Base-by-base conservation (phyloP, 2,329 filamentous ascomycete genomes). In the Aureobasidium sp. region DNA sequence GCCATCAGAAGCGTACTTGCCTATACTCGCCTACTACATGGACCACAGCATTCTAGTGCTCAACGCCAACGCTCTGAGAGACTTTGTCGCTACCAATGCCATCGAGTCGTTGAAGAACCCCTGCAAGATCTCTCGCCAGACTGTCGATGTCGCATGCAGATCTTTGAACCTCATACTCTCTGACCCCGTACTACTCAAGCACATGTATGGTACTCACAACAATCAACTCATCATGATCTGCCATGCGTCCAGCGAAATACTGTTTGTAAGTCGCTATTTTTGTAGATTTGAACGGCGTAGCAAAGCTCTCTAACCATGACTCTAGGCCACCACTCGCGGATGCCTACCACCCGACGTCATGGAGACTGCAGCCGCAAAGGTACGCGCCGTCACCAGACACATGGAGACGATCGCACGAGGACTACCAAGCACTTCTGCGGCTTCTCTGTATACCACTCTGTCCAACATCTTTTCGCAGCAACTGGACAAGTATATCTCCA, bases 201-300 rank as follows among this genome's bases (percentile, higher is more conserved):
- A 45, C 15, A 58, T 37, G 54, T 58, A 45, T 35, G 54, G 54
- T 5, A 45, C 37, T 8, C 54, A 58, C 31, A 58, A 58, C n/a
- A 45, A 47, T 15, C 40, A 47, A 14, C 31, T 58, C 14, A 47
- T 58, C 19, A 58, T 58, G 54, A 58, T 58, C 5, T 58, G 54
- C 14, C 54, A 58, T 22, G 42, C 54, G 12, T 24, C 9, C 0
- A 58, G 40, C 54, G 54, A 58, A 6, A 58, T 58, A n/a, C 15
- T 58, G 5, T 45, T 45, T 45, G 40, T 58, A 47, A n/a, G 54
- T 33, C 17, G 4, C 11, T 3, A 5, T 5, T n/a, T 1, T 14
- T 3, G 9, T 14, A 17, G 1, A 5, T 17, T 2, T 29, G 1
- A 12, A 3, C 6, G 5, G 17, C 3, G 5, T 17, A 27, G 1